Evolutionary conservation across 73 alveolate genomes (phyloP), one percentile per base, ranked within the genome.

Genomic region (Paramecium pentaurelia): DNA sequence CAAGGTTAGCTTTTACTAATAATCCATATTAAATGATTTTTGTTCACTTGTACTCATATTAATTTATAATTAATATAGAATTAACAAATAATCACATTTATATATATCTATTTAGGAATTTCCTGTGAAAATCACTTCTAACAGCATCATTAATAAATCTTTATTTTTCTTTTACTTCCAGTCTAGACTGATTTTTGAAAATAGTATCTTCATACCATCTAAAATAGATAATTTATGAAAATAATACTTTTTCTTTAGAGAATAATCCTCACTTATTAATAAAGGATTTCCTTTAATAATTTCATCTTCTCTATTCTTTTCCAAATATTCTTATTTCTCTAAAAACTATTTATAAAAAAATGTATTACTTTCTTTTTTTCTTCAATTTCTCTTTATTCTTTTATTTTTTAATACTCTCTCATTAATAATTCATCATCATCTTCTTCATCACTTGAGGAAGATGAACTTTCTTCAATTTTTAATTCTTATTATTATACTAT

Each of bases 201-300:
- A 98, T 96, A 58, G 99, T 95, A 90, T 98, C 99, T 92, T 98
- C 99, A 93, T 96, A 95, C 99, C 99, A 98, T 88, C 94, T 89
- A 70, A 18, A 36, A 58, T 60, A 2, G 1, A 71, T 32, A 3
- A 18, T 40, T 49, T 12, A 54, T 18, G 0, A 36, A 6, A 45
- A 71, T 22, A 22, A 42, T 89, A 89, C 94, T 95, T 97, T 95
- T 96, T 97, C 95, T 97, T 97, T 20, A 98, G 96, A 60, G 97
- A 90, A 91, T 95, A 98, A 64, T 92, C 98, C 32, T 95, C 98
- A 49, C 93, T 68, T 36, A 92, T 97, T 59, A 97, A 95, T 44
- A 96, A 93, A 9, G 99, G 99, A 92, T 96, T 96, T 42, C 95
- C 98, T 47, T 83, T 95, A 34, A 96, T 73, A 54, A 97, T 91